Conservation (phyloP, 2,329 filamentous ascomycete genomes). For the Cercospora sp. region DNA sequence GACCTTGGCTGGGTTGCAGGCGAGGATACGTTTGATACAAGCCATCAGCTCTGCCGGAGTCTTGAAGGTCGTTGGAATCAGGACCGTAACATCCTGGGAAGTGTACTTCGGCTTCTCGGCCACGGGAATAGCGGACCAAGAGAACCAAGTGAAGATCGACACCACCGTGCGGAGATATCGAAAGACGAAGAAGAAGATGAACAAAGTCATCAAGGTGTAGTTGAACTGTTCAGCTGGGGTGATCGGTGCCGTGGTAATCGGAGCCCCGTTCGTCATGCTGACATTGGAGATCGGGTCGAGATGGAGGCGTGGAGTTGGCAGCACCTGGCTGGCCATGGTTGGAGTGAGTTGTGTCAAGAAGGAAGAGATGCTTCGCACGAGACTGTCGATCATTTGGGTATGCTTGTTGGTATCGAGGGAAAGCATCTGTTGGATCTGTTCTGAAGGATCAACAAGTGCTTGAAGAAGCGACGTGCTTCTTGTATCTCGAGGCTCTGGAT, state of each 20-base stretch:
- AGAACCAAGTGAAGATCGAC: constrained; percentile 32
- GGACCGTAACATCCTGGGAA: constrained; percentile 34
- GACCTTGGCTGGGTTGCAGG: constrained; percentile 30
- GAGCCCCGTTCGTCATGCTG: background rate
- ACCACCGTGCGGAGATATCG: constrained; percentile 37
- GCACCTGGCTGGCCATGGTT: background rate
- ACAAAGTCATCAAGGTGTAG: constrained; percentile 12
- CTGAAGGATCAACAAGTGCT: background rate
- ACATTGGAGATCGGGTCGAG: background rate
- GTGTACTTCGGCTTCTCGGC: constrained; percentile 30
- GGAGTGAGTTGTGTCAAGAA: background rate
- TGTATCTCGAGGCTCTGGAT: background rate
- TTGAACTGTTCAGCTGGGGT: background rate
- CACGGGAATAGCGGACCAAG: constrained; percentile 34
- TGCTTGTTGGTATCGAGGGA: background rate
- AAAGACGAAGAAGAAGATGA: constrained; percentile 26
- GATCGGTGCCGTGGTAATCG: background rate
- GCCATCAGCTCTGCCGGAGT: constrained; percentile 32
- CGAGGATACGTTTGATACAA: constrained; percentile 33
- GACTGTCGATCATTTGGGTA: background rate
- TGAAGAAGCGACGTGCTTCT: background rate
- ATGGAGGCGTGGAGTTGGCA: background rate
- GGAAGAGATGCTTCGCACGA: background rate
- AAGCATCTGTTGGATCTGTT: background rate
- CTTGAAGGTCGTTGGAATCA: constrained; percentile 41